A percentile compares a stretch with the other conserved stretches of the same genome.
These are phyloP conservation scores for Solanum hybrid DNA, from an alignment of 305 asterid species.

Conservation along the genomic window DNA sequence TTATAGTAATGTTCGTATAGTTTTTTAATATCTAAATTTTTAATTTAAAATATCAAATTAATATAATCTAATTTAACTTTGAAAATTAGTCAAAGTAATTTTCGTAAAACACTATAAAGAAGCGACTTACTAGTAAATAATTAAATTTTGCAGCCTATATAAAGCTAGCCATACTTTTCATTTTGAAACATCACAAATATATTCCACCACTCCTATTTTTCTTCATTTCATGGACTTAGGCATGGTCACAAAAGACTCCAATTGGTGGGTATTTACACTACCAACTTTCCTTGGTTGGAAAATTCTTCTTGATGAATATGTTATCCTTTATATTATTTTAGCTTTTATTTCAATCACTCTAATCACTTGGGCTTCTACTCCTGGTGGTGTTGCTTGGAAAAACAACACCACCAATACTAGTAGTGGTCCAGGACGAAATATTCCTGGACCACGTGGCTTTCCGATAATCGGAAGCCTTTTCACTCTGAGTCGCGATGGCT, in stretches of 20 bases:
- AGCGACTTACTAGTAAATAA: not conserved
- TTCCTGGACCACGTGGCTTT: not conserved
- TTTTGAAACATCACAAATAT: not conserved
- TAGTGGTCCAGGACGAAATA: not conserved
- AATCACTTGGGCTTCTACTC: constrained; percentile 39
- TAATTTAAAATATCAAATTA: too few relatives aligned
- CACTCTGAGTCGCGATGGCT: not conserved
- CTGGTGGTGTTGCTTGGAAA: constrained; percentile 53
- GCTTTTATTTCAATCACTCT: constrained; percentile 16
- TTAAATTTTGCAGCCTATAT: not conserved
- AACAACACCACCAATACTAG: constrained; percentile 15
- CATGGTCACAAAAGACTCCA: constrained; percentile 15
- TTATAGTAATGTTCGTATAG: too few relatives aligned
- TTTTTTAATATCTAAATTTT: too few relatives aligned
- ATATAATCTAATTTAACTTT: too few relatives aligned
- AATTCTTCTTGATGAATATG: not conserved
- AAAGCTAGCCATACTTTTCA: not conserved
- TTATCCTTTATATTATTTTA: constrained; percentile 8
- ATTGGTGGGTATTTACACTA: not conserved
- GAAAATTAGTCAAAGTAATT: too few relatives aligned
- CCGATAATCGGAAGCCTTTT: not conserved
- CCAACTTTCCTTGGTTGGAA: not conserved
- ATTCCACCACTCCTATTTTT: constrained; percentile 1
- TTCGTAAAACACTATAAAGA: not conserved
- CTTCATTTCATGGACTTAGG: constrained; percentile 11